Evolutionary conservation across 2,329 filamentous ascomycete genomes (phyloP).

Genomic region (Aspergillus aculeatus): DNA sequence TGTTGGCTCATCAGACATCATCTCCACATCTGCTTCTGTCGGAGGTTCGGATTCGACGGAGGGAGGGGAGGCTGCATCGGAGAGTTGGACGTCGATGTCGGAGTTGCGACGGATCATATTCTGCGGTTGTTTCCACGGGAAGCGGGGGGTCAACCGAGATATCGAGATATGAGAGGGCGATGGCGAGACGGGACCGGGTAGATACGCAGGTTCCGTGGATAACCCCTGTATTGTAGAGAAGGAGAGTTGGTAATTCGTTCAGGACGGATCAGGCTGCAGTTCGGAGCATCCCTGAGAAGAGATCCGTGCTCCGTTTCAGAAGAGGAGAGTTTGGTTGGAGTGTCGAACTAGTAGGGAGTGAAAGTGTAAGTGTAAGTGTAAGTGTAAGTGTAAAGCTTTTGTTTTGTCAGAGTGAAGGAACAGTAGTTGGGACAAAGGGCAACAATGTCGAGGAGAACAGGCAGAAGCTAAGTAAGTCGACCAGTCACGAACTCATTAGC

Average conservation of each 20-base stretch:
- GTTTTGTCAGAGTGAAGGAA: neutral
- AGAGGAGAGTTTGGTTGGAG: slow-evolving; percentile 10
- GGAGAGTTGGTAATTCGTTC: neutral
- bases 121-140: slow-evolving; percentile 3
- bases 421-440: neutral
- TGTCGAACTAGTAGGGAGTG: slow-evolving; percentile 5
- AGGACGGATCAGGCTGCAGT: neutral
- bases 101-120: slow-evolving; percentile 45
- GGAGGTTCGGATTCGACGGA: slow-evolving; percentile 26
- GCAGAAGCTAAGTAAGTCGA: neutral
- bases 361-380: too few relatives aligned
- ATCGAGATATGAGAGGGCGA: slow-evolving; percentile 1
- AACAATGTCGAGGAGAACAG: neutral
- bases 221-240: neutral
- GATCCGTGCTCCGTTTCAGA: slow-evolving; percentile 40
- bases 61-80: slow-evolving; percentile 33
- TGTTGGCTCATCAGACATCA: slow-evolving; percentile 38
- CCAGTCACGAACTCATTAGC: neutral
- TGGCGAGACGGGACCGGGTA: neutral
- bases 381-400: neutral
- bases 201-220: neutral
- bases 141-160: neutral
- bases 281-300: slow-evolving; percentile 19
- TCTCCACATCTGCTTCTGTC: slow-evolving; percentile 41
- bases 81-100: slow-evolving; percentile 42